Percentiles rank a stretch among this genome's conserved stretches.
Conservation (phyloP, 345 rosid species). For the Sisymbrium altissimum region DNA sequence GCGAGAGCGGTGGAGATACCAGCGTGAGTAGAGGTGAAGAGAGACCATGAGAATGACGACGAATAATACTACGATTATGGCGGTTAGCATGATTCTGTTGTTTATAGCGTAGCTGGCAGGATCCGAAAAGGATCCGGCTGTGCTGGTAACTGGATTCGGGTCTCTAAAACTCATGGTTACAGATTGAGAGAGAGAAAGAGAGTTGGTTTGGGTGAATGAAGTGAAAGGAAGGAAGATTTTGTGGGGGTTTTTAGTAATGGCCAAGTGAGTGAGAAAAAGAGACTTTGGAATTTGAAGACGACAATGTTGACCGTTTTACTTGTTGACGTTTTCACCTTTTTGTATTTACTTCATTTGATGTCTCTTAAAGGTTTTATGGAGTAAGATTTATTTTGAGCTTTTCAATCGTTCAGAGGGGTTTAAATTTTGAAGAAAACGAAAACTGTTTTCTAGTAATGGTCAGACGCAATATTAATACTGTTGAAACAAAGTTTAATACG, state of each 20-base stretch:
- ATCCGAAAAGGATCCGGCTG: constrained; percentile 29
- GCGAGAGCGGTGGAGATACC: constrained; percentile 66
- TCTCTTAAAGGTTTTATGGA: neutral
- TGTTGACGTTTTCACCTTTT: neutral
- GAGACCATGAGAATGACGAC: constrained; percentile 54
- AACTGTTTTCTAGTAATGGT: too few relatives aligned
- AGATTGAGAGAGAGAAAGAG: neutral
- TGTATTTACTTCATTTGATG: neutral
- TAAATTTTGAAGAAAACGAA: too few relatives aligned
- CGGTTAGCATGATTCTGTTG: constrained; percentile 66
- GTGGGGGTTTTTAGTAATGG: neutral
- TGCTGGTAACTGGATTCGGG: neutral
- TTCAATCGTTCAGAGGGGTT: too few relatives aligned
- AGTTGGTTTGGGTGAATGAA: neutral
- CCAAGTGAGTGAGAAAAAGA: neutral
- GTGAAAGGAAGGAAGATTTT: neutral
- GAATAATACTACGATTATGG: constrained; percentile 56
- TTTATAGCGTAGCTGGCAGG: constrained; percentile 35
- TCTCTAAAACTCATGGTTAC: neutral
- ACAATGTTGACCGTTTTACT: constrained; percentile 14
- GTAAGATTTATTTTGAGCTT: neutral
- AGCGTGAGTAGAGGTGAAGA: constrained; percentile 85
- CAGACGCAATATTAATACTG: too few relatives aligned
- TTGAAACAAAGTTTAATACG: too few relatives aligned
- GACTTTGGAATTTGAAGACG: constrained; percentile 1